Evolutionary conservation across 352 stramenopile genomes (phyloP), one percentile per base, ranked within the genome.

Genomic region (Pythium diclinum): DNA sequence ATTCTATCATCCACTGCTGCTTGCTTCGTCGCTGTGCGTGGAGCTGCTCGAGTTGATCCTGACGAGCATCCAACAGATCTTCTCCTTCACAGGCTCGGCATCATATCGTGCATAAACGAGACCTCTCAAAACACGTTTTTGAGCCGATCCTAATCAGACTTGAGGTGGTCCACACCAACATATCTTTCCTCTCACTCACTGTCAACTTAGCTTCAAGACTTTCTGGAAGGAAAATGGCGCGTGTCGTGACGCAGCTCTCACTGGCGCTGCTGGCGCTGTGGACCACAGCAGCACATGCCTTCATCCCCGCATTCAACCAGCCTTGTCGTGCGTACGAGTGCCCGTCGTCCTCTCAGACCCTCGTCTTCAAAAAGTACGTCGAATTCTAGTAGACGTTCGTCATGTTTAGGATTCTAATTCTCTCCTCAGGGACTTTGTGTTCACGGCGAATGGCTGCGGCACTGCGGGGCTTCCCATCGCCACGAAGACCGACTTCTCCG

Each of bases 391-490:
- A n/a, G n/a, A n/a, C n/a, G n/a, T n/a, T n/a, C n/a, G n/a, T n/a
- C n/a, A n/a, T n/a, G n/a, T n/a, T n/a, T n/a, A n/a, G n/a, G n/a
- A n/a, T n/a, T n/a, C n/a, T n/a, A n/a, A n/a, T n/a, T n/a, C n/a
- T n/a, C n/a, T n/a, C n/a, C n/a, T n/a, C n/a, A n/a, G 84, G 60
- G 73, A 86, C 44, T 91, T 87, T 69, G 73, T 85, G 56, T 88
- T 89, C 62, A 89, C 80, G 16, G 75, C 79, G 21, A 93, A 93
- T 65, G 85, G 85, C 38, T 93, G 85, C 61, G 85, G 85, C 34
- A 91, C 81, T 3, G 76, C 79, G 11, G 72, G 64, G 40, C 72
- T 91, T 48, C 76, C 80, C 2, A 82, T 93, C 63, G 75, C 36
- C 34, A 68, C 71, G 0, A 61, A 62, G 4, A 54, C 67, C 7